A percentile compares a stretch with the other conserved stretches of the same genome.
Evolutionary conservation across 495 filamentous ascomycete genomes (phyloP).

Genomic region (Xylaria venustula): DNA sequence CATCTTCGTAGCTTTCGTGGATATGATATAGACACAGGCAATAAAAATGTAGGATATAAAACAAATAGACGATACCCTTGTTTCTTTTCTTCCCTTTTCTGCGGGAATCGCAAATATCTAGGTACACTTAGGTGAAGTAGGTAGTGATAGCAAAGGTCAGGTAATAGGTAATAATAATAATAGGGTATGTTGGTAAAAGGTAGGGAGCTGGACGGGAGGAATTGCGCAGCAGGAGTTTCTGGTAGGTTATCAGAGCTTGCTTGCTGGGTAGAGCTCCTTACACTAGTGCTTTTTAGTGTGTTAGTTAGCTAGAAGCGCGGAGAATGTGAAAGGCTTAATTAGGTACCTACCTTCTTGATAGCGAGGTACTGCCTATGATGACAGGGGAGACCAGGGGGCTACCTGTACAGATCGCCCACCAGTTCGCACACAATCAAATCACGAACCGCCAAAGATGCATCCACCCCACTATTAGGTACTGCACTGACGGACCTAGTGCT

Average conservation of each 20-base stretch:
- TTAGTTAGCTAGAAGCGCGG: conserved; percentile 6
- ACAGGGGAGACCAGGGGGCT: background rate
- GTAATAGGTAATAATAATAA: background rate
- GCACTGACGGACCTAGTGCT: too few relatives aligned
- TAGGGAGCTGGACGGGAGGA: background rate
- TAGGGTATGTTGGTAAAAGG: too few relatives aligned
- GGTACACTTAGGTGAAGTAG: background rate
- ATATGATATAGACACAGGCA: background rate
- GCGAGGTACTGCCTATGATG: too few relatives aligned
- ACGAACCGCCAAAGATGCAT: background rate
- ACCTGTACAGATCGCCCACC: background rate
- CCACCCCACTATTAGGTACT: background rate
- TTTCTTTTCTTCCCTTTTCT: background rate
- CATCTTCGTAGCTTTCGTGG: conserved; percentile 31
- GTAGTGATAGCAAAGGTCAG: background rate
- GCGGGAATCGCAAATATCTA: too few relatives aligned
- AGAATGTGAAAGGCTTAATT: conserved; percentile 1
- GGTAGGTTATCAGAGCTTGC: conserved; percentile 3
- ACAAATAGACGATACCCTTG: background rate
- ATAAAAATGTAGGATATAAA: background rate
- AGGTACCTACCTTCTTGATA: background rate
- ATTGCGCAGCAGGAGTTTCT: background rate
- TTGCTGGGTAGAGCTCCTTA: conserved; percentile 2
- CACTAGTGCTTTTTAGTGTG: background rate
- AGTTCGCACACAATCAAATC: background rate